Conservation (phyloP, 495 filamentous ascomycete species). For the Neurospora sp. region DNA sequence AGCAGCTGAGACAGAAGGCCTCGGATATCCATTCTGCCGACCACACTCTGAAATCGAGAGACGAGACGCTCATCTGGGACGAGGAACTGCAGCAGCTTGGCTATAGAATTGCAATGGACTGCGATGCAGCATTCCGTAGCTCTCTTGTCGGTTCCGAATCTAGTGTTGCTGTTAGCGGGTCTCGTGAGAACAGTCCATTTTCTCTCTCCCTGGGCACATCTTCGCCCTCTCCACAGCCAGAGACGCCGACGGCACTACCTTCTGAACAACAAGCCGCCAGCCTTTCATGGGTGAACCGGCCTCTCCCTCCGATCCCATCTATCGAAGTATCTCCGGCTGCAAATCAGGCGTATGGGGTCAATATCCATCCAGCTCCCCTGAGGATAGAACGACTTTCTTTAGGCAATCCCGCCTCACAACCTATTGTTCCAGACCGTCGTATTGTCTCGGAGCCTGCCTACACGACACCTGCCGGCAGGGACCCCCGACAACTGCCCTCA, state of each 20-base stretch:
- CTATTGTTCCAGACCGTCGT: slow-evolving; percentile 11
- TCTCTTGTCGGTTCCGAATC: slow-evolving; percentile 44
- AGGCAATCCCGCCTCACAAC: neutral
- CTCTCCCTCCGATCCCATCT: slow-evolving; percentile 44
- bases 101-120: slow-evolving; percentile 38
- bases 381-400: slow-evolving; percentile 5
- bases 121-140: slow-evolving; percentile 71
- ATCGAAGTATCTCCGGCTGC: slow-evolving; percentile 5
- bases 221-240: slow-evolving; percentile 1
- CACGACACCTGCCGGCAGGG: slow-evolving; percentile 19
- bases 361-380: slow-evolving; percentile 6
- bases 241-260: neutral
- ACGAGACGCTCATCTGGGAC: slow-evolving; percentile 25
- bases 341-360: slow-evolving; percentile 10
- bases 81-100: slow-evolving; percentile 43
- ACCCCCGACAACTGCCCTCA: slow-evolving; percentile 36
- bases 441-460: slow-evolving; percentile 48
- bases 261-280: neutral
- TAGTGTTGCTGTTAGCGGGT: slow-evolving; percentile 5
- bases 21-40: neutral
- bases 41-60: slow-evolving; percentile 5
- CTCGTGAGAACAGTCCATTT: slow-evolving; percentile 17
- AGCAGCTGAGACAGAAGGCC: neutral
- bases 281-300: slow-evolving; percentile 27
- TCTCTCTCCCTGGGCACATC: slow-evolving; percentile 14